Evolutionary conservation across 306 rosid species (phyloP).

Genomic region (Casuarina cunninghamiana): DNA sequence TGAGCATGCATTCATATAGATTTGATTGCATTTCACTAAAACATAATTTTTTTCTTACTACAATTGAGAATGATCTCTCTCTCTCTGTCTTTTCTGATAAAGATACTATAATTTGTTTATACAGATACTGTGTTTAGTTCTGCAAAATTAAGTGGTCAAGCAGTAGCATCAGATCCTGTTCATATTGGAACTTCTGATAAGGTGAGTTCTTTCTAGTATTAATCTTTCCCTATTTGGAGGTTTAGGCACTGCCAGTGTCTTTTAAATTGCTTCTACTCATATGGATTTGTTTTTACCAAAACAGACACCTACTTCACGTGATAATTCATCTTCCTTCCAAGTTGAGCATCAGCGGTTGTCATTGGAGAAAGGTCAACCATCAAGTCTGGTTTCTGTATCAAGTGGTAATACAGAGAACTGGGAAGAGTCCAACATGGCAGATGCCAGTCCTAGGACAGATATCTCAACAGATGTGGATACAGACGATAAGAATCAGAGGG

Average conservation of each 20-base stretch:
- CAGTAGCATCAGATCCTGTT: slow-evolving; percentile 41
- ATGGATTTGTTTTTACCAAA: slow-evolving; percentile 19
- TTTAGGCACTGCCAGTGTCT: neutral
- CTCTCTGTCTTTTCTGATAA: slow-evolving; percentile 27
- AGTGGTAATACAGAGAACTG: slow-evolving; percentile 41
- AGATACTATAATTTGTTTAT: slow-evolving; percentile 31
- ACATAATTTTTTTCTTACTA: neutral
- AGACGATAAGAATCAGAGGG: slow-evolving; percentile 88
- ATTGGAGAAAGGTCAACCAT: slow-evolving; percentile 44
- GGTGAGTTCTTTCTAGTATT: slow-evolving; percentile 38
- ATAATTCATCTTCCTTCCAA: slow-evolving; percentile 27
- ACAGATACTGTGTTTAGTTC: slow-evolving; percentile 46
- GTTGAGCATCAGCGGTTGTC: slow-evolving; percentile 35
- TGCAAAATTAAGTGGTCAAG: slow-evolving; percentile 35
- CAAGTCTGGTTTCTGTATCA: slow-evolving; percentile 35
- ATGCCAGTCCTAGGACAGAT: slow-evolving; percentile 97
- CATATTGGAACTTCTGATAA: slow-evolving; percentile 34
- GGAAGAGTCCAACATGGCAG: slow-evolving; percentile 78
- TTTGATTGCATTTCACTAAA: neutral
- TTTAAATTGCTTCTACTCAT: slow-evolving; percentile 12
- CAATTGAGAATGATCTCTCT: neutral
- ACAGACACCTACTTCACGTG: slow-evolving; percentile 39
- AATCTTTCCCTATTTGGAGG: slow-evolving; percentile 21
- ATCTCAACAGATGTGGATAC: slow-evolving; percentile 95
- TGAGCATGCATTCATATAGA: neutral